Evolutionary conservation across 2,329 filamentous ascomycete species (phyloP), one percentile per base, ranked within the genome.

Genomic region (Mariannaea sp.): DNA sequence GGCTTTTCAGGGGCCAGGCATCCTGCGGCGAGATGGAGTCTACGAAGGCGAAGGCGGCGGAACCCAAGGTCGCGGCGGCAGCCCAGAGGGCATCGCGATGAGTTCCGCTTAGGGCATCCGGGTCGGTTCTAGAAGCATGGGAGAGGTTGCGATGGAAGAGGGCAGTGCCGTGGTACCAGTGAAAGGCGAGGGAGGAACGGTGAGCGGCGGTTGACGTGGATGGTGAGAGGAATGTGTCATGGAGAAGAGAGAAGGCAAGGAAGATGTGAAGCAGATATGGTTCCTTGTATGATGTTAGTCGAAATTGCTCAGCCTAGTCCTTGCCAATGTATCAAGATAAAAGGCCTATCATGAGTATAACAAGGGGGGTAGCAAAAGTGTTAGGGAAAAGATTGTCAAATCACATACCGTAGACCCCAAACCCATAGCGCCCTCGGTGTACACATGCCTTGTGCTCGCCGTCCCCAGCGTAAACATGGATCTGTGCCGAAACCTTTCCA

Each of bases 201-300:
- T 69, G 68, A n/a, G 64, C 66, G 33, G 56, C 17, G n/a, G 58
- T 16, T 44, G 55, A 8, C 17, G 29, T 44, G 50, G 35, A 5
- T 2, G 57, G 61, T 10, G 60, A 58, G 32, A 80, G 65, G 55
- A 76, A 70, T 5, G 77, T 72, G 55, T 84, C 80, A 57, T 86
- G 82, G 57, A 81, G 75, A 3, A 79, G 65, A 2, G 81, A 78
- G 17, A 84, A 60, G 16, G 78, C 73, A 24, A 84, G 69, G 14
- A 83, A 71, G 40, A 78, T 70, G 63, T 85, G 82, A 69, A 83
- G 76, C 5, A 85, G 70, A 49, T 80, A 83, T 0, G 77, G 73
- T 42, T 81, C 70, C 77, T 79, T n/a, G n/a, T n/a, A 26, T 3
- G 24, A 10, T 1, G 27, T 55, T 7, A 16, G 52, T 43, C 49